Evolutionary conservation across 2,329 filamentous ascomycete genomes (phyloP).

Genomic region (Sporothrix luriei): DNA sequence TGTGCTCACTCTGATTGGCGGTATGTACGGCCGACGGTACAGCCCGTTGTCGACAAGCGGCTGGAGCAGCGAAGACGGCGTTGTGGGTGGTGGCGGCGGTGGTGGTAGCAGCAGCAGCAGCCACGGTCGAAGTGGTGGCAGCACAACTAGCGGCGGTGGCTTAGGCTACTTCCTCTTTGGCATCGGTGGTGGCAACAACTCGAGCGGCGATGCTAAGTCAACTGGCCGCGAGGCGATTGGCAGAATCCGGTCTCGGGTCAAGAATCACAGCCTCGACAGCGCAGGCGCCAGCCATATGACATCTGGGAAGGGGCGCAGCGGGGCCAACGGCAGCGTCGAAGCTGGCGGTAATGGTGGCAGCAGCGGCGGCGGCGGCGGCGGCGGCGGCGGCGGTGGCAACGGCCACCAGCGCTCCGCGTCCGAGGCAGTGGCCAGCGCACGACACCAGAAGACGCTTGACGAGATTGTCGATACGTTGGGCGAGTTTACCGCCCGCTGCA

Average conservation of each 20-base stretch:
- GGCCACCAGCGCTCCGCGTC: slow-evolving; percentile 47
- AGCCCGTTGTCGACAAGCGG: slow-evolving; percentile 86
- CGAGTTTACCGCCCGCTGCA: slow-evolving; percentile 87
- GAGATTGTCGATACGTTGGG: slow-evolving; percentile 95
- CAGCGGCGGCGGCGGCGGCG: slow-evolving; percentile 35
- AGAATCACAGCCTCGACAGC: slow-evolving; percentile 41
- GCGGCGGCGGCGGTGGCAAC: slow-evolving; percentile 31
- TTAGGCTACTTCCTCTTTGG: slow-evolving; percentile 63
- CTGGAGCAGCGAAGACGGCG: slow-evolving; percentile 58
- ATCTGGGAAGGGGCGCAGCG: slow-evolving; percentile 21
- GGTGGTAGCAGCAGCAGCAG: slow-evolving; percentile 48
- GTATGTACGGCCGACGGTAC: slow-evolving; percentile 90
- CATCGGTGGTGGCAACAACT: slow-evolving; percentile 59
- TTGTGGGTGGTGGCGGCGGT: slow-evolving; percentile 37
- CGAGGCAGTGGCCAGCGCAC: slow-evolving; percentile 63
- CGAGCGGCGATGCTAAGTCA: slow-evolving; percentile 38
- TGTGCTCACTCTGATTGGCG: slow-evolving; percentile 76
- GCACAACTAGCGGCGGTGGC: slow-evolving; percentile 31
- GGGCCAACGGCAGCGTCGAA: slow-evolving; percentile 27
- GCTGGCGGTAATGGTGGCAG: slow-evolving; percentile 33
- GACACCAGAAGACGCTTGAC: slow-evolving; percentile 90
- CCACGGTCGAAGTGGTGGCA: slow-evolving; percentile 63
- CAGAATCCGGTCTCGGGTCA: slow-evolving; percentile 35
- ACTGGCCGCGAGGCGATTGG: slow-evolving; percentile 29
- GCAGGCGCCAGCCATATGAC: slow-evolving; percentile 33